Base-by-base conservation (phyloP, 768 basidiomycete genomes). In the Naganishia vishniacii region DNA sequence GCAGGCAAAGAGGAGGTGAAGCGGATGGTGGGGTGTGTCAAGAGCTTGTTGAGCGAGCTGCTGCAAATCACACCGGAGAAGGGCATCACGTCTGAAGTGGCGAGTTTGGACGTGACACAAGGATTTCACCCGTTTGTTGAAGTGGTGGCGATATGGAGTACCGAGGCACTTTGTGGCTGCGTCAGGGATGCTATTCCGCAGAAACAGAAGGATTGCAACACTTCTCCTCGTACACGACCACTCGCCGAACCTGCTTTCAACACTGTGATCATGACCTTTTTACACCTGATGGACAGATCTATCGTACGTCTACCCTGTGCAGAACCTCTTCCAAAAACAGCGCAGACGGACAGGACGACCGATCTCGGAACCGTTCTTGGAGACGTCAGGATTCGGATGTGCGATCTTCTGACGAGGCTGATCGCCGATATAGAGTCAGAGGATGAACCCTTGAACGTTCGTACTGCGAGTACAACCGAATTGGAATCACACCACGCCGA, bases 141-240 rank as follows among this genome's bases (percentile, higher is more conserved):
- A 34, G 53, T 56, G 34, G 32, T 56, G 16, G 53, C 53, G 32
- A 23, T 56, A 7, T 56, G 53, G 20, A 56, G 53, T 26, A 13
- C 13, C 7, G 53, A 56, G 23, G 53, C 53, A 13, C 53, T 56
- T 26, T 56, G 20, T 26, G 16, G 20, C 20, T 34, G 32, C 12
- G 37, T 56, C 34, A 37, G n/a, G 53, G 23, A 41, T 25, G 20
- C 12, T 18, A 18, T 56, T 23, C 20, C 1, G n/a, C 13, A 2
- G 13, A 13, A 40, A 37, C 18, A 25, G 23, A 13, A 40, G 6
- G 15, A 8, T 15, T 7, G 53, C 2, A 31, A 23, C 20, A 3
- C 9, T 29, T 6, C 34, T 37, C 12, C 53, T n/a, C 16, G 20
- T 23, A 20, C 13, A 9, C 11, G 42, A 18, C 13, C 9, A 12